Base-by-base conservation (phyloP, 164 flowering plant species). In the Dillenia turbinata region DNA sequence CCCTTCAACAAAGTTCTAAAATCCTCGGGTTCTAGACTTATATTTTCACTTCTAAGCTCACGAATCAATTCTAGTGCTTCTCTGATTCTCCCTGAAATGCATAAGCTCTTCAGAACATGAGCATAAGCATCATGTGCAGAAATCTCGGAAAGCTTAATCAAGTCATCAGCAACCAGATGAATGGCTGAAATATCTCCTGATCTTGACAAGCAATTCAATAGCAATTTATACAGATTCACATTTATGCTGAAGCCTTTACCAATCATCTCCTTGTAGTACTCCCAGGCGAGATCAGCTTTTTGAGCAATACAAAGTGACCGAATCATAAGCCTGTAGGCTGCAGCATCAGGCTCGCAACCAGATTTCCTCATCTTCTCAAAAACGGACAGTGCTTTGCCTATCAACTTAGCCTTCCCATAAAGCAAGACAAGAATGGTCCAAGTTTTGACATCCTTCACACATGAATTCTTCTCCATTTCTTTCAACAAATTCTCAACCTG, bases 191-290 rank as follows among this genome's bases (percentile, higher is more conserved):
- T 33, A 73, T 90, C 78, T 70, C 92, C 96, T 61, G 78, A 71
- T 56, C 62, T 58, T 1, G 90, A 83, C 17, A 85, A 63, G 62
- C 86, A 79, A 24, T 73, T 80, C 65, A 89, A 15, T 12, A 92
- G 60, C 71, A 62, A 33, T 63, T 65, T 71, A 61, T 78, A 86
- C 70, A 74, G 60, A 46, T 56, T 70, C 59, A 69, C 54, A 59
- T 77, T 81, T 53, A 85, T 56, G 5, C 14, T 67, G 66, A 83
- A 70, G 45, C 70, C 80, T 65, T 79, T 87, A 10, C 47, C 63
- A 1, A 73, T 75, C 90, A 85, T 85, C 65, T 90, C 96, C 71
- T 77, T 83, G 77, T 88, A 90, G 57, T 83, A 83, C 67, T 87
- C 96, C 71, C 81, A 50, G 0, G 92, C 98, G 68, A 88, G 69